Base-by-base conservation (phyloP, 75 land plant species). In the Picea sitchensis region DNA sequence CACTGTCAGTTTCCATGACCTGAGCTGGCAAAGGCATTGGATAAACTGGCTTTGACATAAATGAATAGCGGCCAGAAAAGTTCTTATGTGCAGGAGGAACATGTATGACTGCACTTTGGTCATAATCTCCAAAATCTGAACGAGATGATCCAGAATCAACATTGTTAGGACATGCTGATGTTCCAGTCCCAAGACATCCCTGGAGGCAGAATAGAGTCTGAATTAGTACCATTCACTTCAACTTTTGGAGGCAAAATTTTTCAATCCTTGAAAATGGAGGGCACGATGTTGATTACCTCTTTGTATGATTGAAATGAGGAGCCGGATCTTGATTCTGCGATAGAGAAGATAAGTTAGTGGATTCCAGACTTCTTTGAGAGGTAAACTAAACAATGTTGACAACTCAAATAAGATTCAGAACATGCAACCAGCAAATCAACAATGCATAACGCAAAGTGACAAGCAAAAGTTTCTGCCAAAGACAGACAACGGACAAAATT, bases 51-150 rank as follows among this genome's bases (percentile, higher is more conserved):
- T 88, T 88, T 44, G 88, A 82, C 87, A 86, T 83, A 77, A 88
- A 88, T 51, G 82, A 86, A 3, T 80, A 80, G 26, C 84, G 85
- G 14, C 72, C 79, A 58, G 90, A 61, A 59, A 85, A 79, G 82
- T 65, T 86, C 41, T 69, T 79, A 34, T 74, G 80, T 68, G 38
- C 61, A 36, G 86, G 75, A 65, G 59, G 83, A 18, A 44, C 8
- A 34, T 58, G 80, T 57, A 58, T 61, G 41, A 87, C 82, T 47
- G 72, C 75, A 15, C 56, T 74, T 13, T 47, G 80, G 26, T 90
- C 92, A 67, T 58, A 64, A n/a, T 85, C 87, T 65, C 90, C 88
- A 51, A 82, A 76, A 78, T 88, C 90, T 56, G 92, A 90, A 32
- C 23, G 85, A 20, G 88, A 90, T 57, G 87, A 85, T 73, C 79